Evolutionary conservation across 1,139 yeast species (phyloP).

Genomic region (Magnusiomyces fungicola): DNA sequence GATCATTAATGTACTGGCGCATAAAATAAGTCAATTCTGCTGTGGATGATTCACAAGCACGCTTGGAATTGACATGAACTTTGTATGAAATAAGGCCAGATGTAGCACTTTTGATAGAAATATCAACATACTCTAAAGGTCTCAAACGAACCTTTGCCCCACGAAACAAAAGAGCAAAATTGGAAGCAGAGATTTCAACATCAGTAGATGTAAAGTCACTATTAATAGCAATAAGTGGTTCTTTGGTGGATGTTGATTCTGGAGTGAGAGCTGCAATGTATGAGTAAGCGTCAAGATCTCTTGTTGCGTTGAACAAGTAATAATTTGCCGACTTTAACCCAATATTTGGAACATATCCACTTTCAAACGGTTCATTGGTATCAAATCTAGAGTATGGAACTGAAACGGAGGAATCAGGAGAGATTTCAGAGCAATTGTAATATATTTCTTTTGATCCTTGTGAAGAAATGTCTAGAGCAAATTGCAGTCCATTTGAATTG

Average conservation of each 20-base stretch:
- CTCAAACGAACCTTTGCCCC: conserved; percentile 10
- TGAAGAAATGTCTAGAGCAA: not conserved
- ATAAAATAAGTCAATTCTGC: conserved; percentile 47
- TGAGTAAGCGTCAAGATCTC: not conserved
- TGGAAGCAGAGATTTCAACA: conserved; percentile 10
- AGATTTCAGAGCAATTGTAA: conserved; percentile 40
- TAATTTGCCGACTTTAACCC: conserved; percentile 1
- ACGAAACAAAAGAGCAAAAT: conserved; percentile 8
- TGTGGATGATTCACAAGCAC: conserved; percentile 18
- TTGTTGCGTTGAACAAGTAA: conserved; percentile 1
- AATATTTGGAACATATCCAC: conserved; percentile 4
- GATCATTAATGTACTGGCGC: conserved; percentile 55
- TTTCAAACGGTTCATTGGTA: conserved; percentile 1
- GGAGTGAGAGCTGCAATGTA: conserved; percentile 2
- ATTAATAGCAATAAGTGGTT: conserved; percentile 30
- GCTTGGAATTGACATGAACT: conserved; percentile 22
- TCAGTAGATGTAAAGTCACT: conserved; percentile 20
- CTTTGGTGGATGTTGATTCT: not conserved
- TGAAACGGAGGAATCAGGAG: conserved; percentile 17
- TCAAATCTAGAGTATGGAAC: conserved; percentile 3
- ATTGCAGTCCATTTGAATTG: not conserved
- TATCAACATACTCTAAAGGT: conserved; percentile 40
- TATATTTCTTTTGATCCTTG: conserved; percentile 21
- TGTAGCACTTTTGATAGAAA: conserved; percentile 47
- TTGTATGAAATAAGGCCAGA: conserved; percentile 52